These are phyloP conservation scores for Kernera saxatilis DNA, from an alignment of 345 rosid species.

Conservation along the genomic window DNA sequence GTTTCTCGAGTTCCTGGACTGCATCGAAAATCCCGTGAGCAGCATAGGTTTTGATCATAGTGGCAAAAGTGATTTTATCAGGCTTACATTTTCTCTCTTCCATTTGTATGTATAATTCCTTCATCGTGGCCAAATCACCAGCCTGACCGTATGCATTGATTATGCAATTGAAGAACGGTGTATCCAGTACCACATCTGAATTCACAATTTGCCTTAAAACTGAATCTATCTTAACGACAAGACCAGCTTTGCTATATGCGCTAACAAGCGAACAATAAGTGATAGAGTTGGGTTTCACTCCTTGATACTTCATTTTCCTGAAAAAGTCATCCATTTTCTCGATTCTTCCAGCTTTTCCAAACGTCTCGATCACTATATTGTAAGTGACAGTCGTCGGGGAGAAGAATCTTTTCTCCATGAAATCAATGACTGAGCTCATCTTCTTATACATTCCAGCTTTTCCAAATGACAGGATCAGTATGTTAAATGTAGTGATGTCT, in stretches of 20 bases:
- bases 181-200: constrained; percentile 70
- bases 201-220: constrained; percentile 69
- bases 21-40: constrained; percentile 60
- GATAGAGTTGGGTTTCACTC: constrained; percentile 72
- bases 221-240: constrained; percentile 54
- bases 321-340: constrained; percentile 65
- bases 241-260: constrained; percentile 61
- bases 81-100: constrained; percentile 64
- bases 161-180: constrained; percentile 70
- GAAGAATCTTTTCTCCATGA: constrained; percentile 66
- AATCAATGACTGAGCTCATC: constrained; percentile 57
- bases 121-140: constrained; percentile 68
- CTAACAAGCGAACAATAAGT: constrained; percentile 74
- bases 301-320: constrained; percentile 65
- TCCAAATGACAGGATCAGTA: constrained; percentile 62
- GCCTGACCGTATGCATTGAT: constrained; percentile 71
- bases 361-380: constrained; percentile 60
- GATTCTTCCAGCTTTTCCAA: constrained; percentile 56
- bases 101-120: constrained; percentile 53
- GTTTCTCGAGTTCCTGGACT: constrained; percentile 49
- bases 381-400: constrained; percentile 47
- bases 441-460: constrained; percentile 54
- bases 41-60: constrained; percentile 62
- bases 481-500: constrained; percentile 64
- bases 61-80: constrained; percentile 58